Percentiles rank a stretch among this genome's conserved stretches.
These are phyloP conservation scores for Pochonia chlamydosporia DNA, from an alignment of 2,329 filamentous ascomycete genomes.

Conservation along the genomic window DNA sequence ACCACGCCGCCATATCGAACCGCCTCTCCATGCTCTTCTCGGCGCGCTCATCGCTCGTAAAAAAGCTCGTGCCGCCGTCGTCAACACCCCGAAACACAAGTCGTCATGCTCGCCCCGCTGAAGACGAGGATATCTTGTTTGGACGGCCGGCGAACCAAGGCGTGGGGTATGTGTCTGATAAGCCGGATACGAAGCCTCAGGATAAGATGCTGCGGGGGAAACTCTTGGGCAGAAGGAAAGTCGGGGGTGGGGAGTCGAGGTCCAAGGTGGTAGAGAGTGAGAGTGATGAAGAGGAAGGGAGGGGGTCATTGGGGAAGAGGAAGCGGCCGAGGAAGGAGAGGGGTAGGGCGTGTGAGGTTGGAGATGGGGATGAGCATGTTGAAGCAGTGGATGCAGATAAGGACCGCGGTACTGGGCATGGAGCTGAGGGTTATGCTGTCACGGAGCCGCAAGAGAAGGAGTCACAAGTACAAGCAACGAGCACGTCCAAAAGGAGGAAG, in stretches of 20 bases:
- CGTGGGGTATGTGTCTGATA: conserved; percentile 31
- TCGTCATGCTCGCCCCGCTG: background rate
- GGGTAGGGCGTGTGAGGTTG: background rate
- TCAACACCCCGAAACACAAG: background rate
- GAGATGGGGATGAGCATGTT: background rate
- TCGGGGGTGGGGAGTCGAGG: conserved; percentile 5
- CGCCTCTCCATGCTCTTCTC: conserved; percentile 34
- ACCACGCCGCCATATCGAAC: conserved; percentile 35
- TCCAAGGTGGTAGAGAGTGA: conserved; percentile 22
- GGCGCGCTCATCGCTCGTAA: conserved; percentile 16
- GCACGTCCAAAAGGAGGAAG: conserved; percentile 3
- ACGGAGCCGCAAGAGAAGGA: conserved; percentile 1
- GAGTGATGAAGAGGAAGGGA: conserved; percentile 29
- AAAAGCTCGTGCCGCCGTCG: background rate
- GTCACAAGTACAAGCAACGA: background rate
- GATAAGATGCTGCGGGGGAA: conserved; percentile 24
- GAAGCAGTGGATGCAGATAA: background rate
- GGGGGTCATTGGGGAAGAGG: conserved; percentile 31
- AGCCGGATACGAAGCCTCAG: conserved; percentile 15
- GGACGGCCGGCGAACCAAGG: conserved; percentile 26
- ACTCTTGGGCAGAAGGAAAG: conserved; percentile 19
- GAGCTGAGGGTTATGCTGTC: no score
- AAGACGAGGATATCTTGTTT: background rate
- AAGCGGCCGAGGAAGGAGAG: conserved; percentile 24
- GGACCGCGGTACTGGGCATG: background rate